phyloP scores from a whole-genome alignment of 176 grass and related monocot genomes.

The Metroxylon sagu region DNA sequence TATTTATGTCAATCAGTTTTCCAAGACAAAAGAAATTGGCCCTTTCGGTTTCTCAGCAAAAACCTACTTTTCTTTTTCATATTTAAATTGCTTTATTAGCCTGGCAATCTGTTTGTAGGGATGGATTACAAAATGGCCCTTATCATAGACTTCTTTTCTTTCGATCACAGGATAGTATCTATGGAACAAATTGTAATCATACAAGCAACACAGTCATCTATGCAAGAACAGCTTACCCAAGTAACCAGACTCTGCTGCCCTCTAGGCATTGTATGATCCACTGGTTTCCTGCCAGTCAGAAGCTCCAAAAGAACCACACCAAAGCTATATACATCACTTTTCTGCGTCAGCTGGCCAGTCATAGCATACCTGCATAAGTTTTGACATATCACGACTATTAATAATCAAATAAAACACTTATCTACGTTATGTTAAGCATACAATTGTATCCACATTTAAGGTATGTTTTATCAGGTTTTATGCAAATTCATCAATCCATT shows the following conservation, averaged over 20 bases:
- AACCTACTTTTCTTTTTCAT: too few species aligned
- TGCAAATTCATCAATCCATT: too few species aligned
- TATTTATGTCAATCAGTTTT: too few species aligned
- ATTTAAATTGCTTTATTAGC: too few species aligned
- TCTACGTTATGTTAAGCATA: neutral
- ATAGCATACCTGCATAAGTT: slow-evolving; percentile 67
- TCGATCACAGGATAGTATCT: too few species aligned
- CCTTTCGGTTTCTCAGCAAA: too few species aligned
- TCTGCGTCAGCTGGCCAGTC: slow-evolving; percentile 91
- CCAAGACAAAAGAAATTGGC: too few species aligned
- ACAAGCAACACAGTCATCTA: neutral
- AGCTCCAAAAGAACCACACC: slow-evolving; percentile 93
- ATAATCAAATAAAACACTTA: neutral
- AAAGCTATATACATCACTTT: slow-evolving; percentile 95
- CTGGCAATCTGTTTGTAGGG: too few species aligned
- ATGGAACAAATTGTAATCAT: too few species aligned
- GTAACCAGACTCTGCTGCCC: slow-evolving; percentile 94
- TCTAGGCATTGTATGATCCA: slow-evolving; percentile 96
- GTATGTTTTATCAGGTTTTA: too few species aligned
- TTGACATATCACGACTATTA: neutral
- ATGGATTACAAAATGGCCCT: too few species aligned
- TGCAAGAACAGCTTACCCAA: slow-evolving; percentile 44
- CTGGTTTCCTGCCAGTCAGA: slow-evolving; percentile 86
- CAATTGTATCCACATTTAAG: neutral
- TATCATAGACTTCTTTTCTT: too few species aligned